A percentile compares a stretch with the other conserved stretches of the same genome.
phyloP scores from a whole-genome alignment of 2,329 filamentous ascomycete species.

The Pseudogymnoascus sp. region DNA sequence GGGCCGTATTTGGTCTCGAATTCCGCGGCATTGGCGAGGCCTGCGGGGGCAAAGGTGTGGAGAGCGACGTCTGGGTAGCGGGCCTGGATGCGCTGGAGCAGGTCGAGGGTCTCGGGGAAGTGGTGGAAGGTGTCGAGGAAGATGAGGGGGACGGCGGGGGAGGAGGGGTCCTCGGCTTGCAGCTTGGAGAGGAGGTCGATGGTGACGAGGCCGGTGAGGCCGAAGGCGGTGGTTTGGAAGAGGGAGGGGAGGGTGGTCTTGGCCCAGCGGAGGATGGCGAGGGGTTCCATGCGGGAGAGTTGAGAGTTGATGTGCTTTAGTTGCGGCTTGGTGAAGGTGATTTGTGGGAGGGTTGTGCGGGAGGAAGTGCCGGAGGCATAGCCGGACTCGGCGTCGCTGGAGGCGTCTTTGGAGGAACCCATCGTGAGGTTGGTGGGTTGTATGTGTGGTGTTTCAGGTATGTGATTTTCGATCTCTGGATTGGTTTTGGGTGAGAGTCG shows the following conservation, averaged over 20 bases:
- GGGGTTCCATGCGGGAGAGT: conserved; percentile 76
- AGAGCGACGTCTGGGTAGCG: conserved; percentile 72
- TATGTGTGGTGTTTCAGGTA: not conserved
- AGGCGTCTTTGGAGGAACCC: conserved; percentile 12
- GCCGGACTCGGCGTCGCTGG: conserved; percentile 61
- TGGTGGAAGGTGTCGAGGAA: conserved; percentile 82
- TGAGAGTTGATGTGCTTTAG: conserved; percentile 85
- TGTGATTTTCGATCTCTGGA: not conserved
- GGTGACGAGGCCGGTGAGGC: conserved; percentile 70
- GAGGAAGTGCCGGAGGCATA: conserved; percentile 62
- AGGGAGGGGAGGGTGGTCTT: conserved; percentile 83
- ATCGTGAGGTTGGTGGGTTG: not conserved
- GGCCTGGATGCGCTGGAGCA: conserved; percentile 65
- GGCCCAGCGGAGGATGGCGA: conserved; percentile 90
- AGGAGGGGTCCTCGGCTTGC: conserved; percentile 51
- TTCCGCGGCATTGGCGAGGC: conserved; percentile 60
- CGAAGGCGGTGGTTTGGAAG: conserved; percentile 79
- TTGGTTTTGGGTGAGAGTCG: not conserved
- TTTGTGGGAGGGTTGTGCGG: conserved; percentile 56
- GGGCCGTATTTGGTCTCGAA: conserved; percentile 78
- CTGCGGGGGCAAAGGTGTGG: conserved; percentile 84
- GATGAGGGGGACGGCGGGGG: conserved; percentile 55
- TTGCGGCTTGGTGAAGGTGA: conserved; percentile 81
- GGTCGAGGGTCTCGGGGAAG: conserved; percentile 66
- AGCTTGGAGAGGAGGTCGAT: conserved; percentile 80